Evolutionary conservation across 1,139 yeast genomes (phyloP), one percentile per base, ranked within the genome.

Genomic region (Yamadazyma sp.): DNA sequence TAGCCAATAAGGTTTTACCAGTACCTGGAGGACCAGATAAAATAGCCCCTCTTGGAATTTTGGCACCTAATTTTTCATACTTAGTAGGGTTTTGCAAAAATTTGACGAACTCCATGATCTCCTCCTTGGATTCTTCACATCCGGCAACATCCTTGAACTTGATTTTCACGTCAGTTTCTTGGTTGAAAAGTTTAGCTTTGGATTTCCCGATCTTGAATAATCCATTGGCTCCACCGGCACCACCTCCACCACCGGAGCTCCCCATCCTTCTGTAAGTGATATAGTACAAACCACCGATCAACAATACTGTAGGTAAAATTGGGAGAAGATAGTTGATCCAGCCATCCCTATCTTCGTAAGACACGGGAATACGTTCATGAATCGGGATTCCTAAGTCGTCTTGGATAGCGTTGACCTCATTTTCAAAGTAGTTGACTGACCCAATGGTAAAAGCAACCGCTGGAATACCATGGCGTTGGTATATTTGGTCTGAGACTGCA

Each of bases 21-120:
- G 92, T 85, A 67, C 94, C 94, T 34, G 94, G 94, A 30, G 92
- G 88, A 46, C 94, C 94, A 0, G 89, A 82, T 37, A 85, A 66
- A 40, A 85, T 82, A 7, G 92, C 92, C 56, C 94, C 94, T 60
- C 92, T 73, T 33, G 94, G 94, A 44, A 85, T 85, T 55, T 84
- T 83, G 17, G 91, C 94, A 36, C 94, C 94, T 55, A 85, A 69
- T 50, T 75, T 79, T 57, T 84, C 91, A 61, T 84, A 85, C 53
- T 83, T 81, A 33, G 71, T 64, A 2, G 94, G 92, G 48, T 83
- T 77, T 56, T 84, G 85, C 61, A 85, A 73, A 53, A 85, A 85
- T 52, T 81, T 80, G 34, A 85, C 94, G 63, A 85, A 85, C 59
- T 85, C 94, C 89, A 83, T 83, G 50, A 85, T 83, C 62, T 85